These are phyloP conservation scores for Backusella liffmaniae DNA, from an alignment of 192 early-diverging fungal genomes.

Conservation along the genomic window DNA sequence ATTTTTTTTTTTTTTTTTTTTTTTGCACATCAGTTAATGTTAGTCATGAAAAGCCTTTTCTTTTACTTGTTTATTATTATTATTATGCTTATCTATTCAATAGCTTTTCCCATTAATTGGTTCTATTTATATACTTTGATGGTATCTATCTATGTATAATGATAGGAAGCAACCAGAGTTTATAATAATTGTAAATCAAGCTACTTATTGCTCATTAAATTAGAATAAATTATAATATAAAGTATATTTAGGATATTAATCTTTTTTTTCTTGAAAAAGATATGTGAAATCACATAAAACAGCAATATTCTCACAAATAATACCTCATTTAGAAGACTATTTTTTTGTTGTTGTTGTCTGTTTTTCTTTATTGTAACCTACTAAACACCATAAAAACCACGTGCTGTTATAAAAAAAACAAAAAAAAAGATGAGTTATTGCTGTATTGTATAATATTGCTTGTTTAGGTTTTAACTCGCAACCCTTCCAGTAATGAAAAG, in stretches of 20 bases:
- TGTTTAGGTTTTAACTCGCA: neutral
- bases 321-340: neutral
- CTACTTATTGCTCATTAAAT: neutral
- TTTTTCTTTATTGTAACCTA: neutral
- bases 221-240: neutral
- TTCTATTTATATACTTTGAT: too few relatives aligned
- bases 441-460: neutral
- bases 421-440: neutral
- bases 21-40: constrained; percentile 1
- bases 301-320: neutral
- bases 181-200: neutral
- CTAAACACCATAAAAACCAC: neutral
- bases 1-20: too few relatives aligned
- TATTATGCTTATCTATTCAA: neutral
- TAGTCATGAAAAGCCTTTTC: neutral
- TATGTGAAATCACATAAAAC: neutral
- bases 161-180: too few relatives aligned
- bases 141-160: too few relatives aligned
- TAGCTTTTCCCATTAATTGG: too few relatives aligned
- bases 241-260: neutral
- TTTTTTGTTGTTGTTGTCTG: neutral
- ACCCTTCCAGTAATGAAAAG: neutral
- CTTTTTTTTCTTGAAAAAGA: neutral
- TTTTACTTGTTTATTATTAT: neutral
- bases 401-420: neutral